Conservation (phyloP, 441 rosid species). For the Adansonia grandidieri region DNA sequence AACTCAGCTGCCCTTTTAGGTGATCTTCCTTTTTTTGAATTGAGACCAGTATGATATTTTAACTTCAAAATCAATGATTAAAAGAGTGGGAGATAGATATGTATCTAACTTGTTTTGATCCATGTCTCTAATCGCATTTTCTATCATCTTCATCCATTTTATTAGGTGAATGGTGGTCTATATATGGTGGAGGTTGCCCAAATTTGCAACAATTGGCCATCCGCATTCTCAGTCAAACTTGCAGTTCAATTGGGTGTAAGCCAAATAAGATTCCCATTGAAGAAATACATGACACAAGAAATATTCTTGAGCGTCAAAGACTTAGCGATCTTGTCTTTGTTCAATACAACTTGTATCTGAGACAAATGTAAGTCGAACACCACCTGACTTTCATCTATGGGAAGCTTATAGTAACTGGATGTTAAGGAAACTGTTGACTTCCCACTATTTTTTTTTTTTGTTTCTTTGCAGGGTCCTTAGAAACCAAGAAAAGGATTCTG, state of each 20-base stretch:
- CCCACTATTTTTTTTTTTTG: slow-evolving; percentile 18
- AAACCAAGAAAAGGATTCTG: slow-evolving; percentile 42
- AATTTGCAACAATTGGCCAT: slow-evolving; percentile 78
- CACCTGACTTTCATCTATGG: not conserved
- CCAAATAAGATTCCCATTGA: slow-evolving; percentile 46
- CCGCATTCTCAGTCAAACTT: slow-evolving; percentile 82
- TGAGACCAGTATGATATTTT: not conserved
- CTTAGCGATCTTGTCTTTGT: slow-evolving; percentile 63
- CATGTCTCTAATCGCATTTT: not conserved
- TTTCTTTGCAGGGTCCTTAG: slow-evolving; percentile 33
- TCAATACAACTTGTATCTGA: slow-evolving; percentile 63
- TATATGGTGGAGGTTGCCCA: slow-evolving; percentile 90
- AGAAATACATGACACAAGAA: slow-evolving; percentile 55
- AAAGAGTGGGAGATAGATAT: slow-evolving; percentile 3
- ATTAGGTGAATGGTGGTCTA: slow-evolving; percentile 96
- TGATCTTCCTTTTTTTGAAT: not conserved
- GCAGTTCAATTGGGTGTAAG: slow-evolving; percentile 55
- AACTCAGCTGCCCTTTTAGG: not conserved
- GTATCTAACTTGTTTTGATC: not conserved
- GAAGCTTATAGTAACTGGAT: not conserved
- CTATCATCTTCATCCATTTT: slow-evolving; percentile 24
- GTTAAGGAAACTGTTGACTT: slow-evolving; percentile 4
- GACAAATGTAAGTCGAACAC: slow-evolving; percentile 51
- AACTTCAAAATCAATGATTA: not conserved
- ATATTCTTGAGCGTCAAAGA: slow-evolving; percentile 59